A percentile compares a stretch with the other conserved stretches of the same genome.
Conservation (phyloP, 148 eudicot species). For the Cornus kousa region DNA sequence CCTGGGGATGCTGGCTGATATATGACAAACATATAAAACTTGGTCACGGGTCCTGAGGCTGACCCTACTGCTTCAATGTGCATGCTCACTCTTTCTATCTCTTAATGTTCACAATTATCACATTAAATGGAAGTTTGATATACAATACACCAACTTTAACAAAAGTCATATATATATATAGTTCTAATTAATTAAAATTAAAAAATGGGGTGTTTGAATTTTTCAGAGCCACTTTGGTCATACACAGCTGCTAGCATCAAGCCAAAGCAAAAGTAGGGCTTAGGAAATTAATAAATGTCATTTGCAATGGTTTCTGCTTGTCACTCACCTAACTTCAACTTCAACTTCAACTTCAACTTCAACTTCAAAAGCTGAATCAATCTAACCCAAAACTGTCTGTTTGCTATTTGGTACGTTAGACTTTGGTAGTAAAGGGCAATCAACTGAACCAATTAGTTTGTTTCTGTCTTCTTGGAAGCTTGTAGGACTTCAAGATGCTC, state of each 20-base stretch:
- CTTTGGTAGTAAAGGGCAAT: neutral
- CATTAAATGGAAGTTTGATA: constrained; percentile 1
- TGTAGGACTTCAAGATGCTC: constrained; percentile 18
- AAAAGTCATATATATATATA: neutral
- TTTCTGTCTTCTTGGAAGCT: constrained; percentile 24
- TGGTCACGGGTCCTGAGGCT: no score
- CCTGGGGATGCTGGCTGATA: no score
- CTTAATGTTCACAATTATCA: neutral
- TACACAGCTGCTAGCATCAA: neutral
- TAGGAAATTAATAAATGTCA: constrained; percentile 14
- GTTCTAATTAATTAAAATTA: neutral
- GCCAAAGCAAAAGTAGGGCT: neutral
- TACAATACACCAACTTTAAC: neutral
- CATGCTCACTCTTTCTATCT: no score
- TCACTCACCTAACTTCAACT: constrained; percentile 14
- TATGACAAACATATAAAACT: no score
- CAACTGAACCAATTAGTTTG: constrained; percentile 10
- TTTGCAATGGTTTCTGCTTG: constrained; percentile 16
- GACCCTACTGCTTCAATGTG: no score
- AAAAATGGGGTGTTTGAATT: constrained; percentile 4
- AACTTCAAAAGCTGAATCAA: constrained; percentile 18
- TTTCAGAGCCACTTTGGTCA: constrained; percentile 20
- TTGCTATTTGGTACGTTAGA: constrained; percentile 11
- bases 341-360: constrained; percentile 18
- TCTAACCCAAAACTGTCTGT: constrained; percentile 7